phyloP scores from a whole-genome alignment of 176 grass and related monocot species.

The Aechmea fasciata region DNA sequence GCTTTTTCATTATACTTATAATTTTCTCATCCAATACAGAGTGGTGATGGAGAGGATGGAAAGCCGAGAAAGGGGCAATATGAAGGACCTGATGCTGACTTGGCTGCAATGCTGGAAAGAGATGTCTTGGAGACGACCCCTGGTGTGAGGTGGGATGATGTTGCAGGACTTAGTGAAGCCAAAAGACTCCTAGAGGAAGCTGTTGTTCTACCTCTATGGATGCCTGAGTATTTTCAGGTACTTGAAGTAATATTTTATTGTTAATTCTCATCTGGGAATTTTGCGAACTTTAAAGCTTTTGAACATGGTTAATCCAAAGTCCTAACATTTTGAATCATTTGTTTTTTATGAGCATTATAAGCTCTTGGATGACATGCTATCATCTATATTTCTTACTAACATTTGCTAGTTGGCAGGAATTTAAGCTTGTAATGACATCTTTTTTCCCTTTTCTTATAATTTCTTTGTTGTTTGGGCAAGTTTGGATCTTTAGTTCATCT shows the following conservation, averaged over 20 bases:
- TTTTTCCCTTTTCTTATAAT: no score
- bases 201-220: conserved; percentile 87
- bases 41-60: conserved; percentile 68
- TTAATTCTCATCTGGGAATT: background rate
- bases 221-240: conserved; percentile 98
- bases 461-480: no score
- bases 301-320: no score
- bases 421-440: no score
- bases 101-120: conserved; percentile 97
- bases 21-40: conserved; percentile 29
- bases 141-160: conserved; percentile 97
- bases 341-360: no score
- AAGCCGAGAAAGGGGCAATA: conserved; percentile 76
- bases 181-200: conserved; percentile 95
- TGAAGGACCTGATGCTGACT: conserved; percentile 82
- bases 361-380: no score
- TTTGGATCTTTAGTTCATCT: background rate
- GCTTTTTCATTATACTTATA: conserved; percentile 7
- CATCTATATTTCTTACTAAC: no score
- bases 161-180: conserved; percentile 80
- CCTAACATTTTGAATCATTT: no score
- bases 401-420: no score
- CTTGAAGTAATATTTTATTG: background rate
- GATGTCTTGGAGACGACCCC: conserved; percentile 91
- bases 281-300: background rate